Percentiles rank a stretch among this genome's conserved stretches.
phyloP scores from a whole-genome alignment of 192 early-diverging fungal genomes.

The Mortierella alpina region DNA sequence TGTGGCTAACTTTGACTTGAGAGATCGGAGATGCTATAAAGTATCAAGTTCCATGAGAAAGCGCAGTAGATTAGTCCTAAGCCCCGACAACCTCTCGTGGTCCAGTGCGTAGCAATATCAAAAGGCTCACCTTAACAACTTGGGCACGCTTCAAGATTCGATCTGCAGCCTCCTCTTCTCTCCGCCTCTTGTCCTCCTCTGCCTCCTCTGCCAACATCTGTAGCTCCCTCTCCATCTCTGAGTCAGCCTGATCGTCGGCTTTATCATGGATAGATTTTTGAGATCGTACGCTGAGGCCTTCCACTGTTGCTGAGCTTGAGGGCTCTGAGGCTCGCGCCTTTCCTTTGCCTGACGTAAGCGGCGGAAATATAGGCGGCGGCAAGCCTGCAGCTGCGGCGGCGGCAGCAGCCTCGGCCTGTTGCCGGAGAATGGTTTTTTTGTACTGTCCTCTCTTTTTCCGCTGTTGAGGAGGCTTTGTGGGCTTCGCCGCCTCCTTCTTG shows the following conservation, averaged over 20 bases:
- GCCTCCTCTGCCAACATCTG: slow-evolving; percentile 49
- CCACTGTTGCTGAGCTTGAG: slow-evolving; percentile 13
- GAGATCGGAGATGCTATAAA: slow-evolving; percentile 36
- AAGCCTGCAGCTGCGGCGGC: slow-evolving; percentile 32
- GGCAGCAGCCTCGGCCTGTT: slow-evolving; percentile 37
- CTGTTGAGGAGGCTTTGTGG: neutral
- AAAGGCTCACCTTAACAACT: slow-evolving; percentile 30
- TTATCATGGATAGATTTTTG: neutral
- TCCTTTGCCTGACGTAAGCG: neutral
- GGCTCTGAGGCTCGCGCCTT: slow-evolving; percentile 8
- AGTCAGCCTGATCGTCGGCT: neutral
- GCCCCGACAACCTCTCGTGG: too few relatives aligned
- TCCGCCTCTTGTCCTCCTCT: slow-evolving; percentile 37
- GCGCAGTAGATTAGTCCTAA: neutral
- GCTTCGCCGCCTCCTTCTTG: slow-evolving; percentile 21
- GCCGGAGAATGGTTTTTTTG: slow-evolving; percentile 47
- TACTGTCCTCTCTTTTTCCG: slow-evolving; percentile 48
- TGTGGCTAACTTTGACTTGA: slow-evolving; percentile 36
- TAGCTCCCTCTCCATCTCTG: slow-evolving; percentile 46
- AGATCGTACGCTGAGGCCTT: slow-evolving; percentile 10
- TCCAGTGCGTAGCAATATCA: neutral
- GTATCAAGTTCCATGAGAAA: neutral
- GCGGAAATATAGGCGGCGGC: slow-evolving; percentile 20
- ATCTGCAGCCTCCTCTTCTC: slow-evolving; percentile 43
- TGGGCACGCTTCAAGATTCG: slow-evolving; percentile 40